Evolutionary conservation across 768 basidiomycete species (phyloP).

Genomic region (Mycena belliarum): DNA sequence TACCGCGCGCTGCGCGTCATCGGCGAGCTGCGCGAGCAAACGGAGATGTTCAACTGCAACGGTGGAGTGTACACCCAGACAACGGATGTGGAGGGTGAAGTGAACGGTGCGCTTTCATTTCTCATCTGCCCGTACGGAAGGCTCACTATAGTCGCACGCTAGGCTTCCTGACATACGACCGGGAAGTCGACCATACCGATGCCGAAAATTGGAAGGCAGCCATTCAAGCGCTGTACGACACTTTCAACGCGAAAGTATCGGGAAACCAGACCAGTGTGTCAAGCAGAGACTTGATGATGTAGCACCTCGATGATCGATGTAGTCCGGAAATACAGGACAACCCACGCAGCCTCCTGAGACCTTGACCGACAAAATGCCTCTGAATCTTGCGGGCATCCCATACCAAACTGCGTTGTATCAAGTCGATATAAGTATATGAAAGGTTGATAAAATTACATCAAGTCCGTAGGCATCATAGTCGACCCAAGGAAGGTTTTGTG

Average conservation of each 20-base stretch:
- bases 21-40: constrained; percentile 2
- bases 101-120: not conserved
- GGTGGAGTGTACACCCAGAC: constrained; percentile 1
- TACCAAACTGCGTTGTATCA: too few relatives aligned
- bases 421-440: too few relatives aligned
- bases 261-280: too few relatives aligned
- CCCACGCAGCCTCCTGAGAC: too few relatives aligned
- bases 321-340: too few relatives aligned
- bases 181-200: not conserved
- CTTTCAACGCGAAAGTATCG: not conserved
- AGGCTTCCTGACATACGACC: constrained; percentile 3
- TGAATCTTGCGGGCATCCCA: too few relatives aligned
- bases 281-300: too few relatives aligned
- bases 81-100: constrained; percentile 2
- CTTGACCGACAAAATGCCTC: too few relatives aligned
- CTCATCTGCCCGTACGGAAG: not conserved
- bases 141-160: not conserved
- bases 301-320: too few relatives aligned
- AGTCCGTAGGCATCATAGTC: too few relatives aligned
- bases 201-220: constrained; percentile 4
- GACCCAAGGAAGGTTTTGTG: too few relatives aligned
- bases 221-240: constrained; percentile 1
- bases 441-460: too few relatives aligned
- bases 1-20: constrained; percentile 2
- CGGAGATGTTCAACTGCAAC: constrained; percentile 6